phyloP scores from a whole-genome alignment of 139 green algal genomes.

The Tetraselmis chui region DNA sequence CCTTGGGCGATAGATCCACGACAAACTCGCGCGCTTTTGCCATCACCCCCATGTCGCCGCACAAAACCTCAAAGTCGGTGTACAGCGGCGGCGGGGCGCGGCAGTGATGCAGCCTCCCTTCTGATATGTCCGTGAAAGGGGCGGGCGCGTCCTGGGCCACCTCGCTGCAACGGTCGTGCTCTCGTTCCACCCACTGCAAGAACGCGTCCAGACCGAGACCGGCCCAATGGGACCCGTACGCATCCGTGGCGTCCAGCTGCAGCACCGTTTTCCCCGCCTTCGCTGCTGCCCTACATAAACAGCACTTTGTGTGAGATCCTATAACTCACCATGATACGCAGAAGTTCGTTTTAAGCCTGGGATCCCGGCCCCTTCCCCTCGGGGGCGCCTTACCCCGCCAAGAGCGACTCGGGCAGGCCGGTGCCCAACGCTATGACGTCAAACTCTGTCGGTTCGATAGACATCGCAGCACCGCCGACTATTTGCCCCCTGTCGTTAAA shows the following conservation, averaged over 20 bases:
- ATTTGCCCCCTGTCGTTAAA: no score
- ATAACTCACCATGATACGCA: no score
- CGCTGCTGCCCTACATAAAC: constrained; percentile 42
- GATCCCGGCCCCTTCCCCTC: no score
- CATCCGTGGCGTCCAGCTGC: constrained; percentile 61
- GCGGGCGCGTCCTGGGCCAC: not conserved
- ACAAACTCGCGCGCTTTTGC: constrained; percentile 22
- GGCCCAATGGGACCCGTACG: constrained; percentile 69
- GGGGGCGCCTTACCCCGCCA: no score
- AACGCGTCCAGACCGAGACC: constrained; percentile 32
- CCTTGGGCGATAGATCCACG: constrained; percentile 61
- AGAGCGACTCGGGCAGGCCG: not conserved
- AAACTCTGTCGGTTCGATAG: not conserved
- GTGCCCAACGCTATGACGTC: not conserved
- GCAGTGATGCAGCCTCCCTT: not conserved
- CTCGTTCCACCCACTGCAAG: not conserved
- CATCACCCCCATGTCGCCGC: not conserved
- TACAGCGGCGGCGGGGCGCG: not conserved
- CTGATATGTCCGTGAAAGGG: not conserved
- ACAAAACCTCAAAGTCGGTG: not conserved
- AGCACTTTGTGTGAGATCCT: no score
- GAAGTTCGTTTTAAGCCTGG: no score
- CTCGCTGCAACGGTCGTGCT: not conserved
- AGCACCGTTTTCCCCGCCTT: constrained; percentile 66
- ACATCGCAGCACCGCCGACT: not conserved